A percentile compares a stretch with the other conserved stretches of the same genome.
phyloP scores from a whole-genome alignment of 1,284 basidiomycete genomes.

The Agaricales sp. region DNA sequence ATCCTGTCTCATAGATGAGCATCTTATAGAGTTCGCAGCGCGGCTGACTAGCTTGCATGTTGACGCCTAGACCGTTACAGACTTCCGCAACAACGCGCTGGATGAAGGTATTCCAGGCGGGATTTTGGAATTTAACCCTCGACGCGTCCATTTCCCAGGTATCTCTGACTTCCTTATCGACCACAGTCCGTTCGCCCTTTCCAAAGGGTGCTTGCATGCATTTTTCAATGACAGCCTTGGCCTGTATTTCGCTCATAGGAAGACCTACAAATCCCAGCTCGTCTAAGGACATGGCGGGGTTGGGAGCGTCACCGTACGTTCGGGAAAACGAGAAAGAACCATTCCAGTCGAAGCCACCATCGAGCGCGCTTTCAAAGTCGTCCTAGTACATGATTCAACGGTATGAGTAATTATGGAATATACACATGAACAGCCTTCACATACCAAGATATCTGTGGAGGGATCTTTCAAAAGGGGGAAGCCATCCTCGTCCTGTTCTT shows the following conservation, averaged over 20 bases:
- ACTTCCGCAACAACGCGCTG: constrained; percentile 18
- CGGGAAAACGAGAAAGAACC: not conserved
- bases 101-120: constrained; percentile 22
- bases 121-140: constrained; percentile 23
- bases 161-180: constrained; percentile 27
- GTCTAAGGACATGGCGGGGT: constrained; percentile 16
- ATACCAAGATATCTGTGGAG: too few relatives aligned
- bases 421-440: too few relatives aligned
- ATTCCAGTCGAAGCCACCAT: too few relatives aligned
- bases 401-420: too few relatives aligned
- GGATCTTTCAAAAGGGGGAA: too few relatives aligned
- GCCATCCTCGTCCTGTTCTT: too few relatives aligned
- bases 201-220: constrained; percentile 28
- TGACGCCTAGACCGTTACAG: constrained; percentile 24
- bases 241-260: constrained; percentile 27
- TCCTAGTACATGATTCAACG: too few relatives aligned
- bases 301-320: constrained; percentile 14
- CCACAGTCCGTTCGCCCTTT: constrained; percentile 23
- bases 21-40: constrained; percentile 34
- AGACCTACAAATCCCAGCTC: constrained; percentile 22
- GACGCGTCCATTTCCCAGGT: constrained; percentile 30
- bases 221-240: constrained; percentile 20
- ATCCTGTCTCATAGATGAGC: constrained; percentile 33
- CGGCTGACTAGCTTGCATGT: constrained; percentile 13
- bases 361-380: too few relatives aligned